Evolutionary conservation across 1,284 basidiomycete species (phyloP).

Genomic region (Malassezia vespertilionis): DNA sequence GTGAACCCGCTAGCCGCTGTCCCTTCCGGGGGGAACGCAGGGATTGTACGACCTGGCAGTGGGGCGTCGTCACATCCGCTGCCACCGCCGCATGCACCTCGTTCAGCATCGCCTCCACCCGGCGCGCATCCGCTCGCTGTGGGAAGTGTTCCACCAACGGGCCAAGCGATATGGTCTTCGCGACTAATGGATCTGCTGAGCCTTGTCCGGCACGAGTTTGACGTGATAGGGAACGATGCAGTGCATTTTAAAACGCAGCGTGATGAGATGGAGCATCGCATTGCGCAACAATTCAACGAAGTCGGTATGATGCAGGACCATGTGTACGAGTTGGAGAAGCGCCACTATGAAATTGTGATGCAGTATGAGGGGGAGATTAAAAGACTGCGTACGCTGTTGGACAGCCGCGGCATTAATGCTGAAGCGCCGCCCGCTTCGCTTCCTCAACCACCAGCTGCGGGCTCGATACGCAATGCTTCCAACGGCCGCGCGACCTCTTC

Average conservation of each 20-base stretch:
- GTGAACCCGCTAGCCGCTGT: constrained; percentile 10
- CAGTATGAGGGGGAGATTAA: constrained; percentile 65
- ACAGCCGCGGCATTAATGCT: constrained; percentile 45
- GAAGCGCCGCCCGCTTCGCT: too few species aligned
- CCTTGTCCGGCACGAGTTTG: constrained; percentile 73
- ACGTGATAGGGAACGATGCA: constrained; percentile 63
- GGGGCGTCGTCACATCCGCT: constrained; percentile 8
- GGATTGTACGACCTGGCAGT: neutral
- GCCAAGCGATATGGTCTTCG: constrained; percentile 20
- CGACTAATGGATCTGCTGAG: constrained; percentile 71
- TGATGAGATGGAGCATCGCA: constrained; percentile 77
- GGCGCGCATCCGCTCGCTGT: constrained; percentile 4
- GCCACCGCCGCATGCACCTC: constrained; percentile 1
- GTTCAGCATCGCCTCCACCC: constrained; percentile 2
- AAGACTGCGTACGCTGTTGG: constrained; percentile 59
- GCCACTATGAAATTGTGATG: constrained; percentile 61
- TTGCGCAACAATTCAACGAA: constrained; percentile 33
- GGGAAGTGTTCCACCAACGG: neutral
- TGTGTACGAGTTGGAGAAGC: constrained; percentile 65
- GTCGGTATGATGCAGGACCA: constrained; percentile 50
- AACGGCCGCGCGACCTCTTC: too few species aligned
- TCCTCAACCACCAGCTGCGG: too few species aligned
- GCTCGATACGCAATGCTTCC: too few species aligned
- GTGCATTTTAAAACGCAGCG: constrained; percentile 62
- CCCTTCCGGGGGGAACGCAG: neutral